Percentiles rank a stretch among this genome's conserved stretches.
Conservation (phyloP, 2,329 filamentous ascomycete genomes). For the Gliomastix tumulicola region DNA sequence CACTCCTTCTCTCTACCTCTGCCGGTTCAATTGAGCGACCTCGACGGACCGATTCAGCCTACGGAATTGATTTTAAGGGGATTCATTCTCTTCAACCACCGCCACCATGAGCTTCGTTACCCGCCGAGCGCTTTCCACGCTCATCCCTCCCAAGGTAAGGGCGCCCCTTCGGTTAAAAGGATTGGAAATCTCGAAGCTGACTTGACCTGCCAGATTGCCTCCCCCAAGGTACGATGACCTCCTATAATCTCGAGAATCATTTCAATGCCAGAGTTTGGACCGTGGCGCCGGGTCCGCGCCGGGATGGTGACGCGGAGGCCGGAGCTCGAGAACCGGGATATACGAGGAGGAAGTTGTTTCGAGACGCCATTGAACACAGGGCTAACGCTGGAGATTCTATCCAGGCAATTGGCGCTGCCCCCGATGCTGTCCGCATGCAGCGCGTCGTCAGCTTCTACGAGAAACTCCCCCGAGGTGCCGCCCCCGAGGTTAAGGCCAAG, state of each 20-base stretch:
- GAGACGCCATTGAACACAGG: no score
- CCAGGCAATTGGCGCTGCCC: slow-evolving; percentile 93
- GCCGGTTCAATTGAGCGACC: slow-evolving; percentile 28
- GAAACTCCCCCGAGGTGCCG: slow-evolving; percentile 88
- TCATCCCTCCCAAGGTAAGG: slow-evolving; percentile 97
- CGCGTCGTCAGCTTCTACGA: slow-evolving; percentile 98
- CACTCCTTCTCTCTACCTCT: no score
- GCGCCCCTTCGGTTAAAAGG: slow-evolving; percentile 12
- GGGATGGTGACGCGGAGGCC: no score
- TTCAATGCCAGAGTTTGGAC: no score
- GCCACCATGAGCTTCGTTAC: slow-evolving; percentile 87
- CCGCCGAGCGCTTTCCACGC: slow-evolving; percentile 89
- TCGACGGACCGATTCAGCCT: slow-evolving; percentile 9
- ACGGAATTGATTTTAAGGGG: slow-evolving; percentile 1
- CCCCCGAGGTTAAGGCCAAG: slow-evolving; percentile 74
- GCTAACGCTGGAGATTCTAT: no score
- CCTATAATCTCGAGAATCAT: no score
- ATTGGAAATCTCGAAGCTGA: no score
- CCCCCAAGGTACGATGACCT: slow-evolving; percentile 78
- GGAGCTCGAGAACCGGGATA: slow-evolving; percentile 1
- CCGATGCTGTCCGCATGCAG: slow-evolving; percentile 96
- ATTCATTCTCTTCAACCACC: slow-evolving; percentile 18
- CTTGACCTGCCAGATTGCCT: slow-evolving; percentile 73
- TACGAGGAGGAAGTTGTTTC: no score
- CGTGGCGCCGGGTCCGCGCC: no score